These are phyloP conservation scores for Penicillium flavigenum DNA, from an alignment of 495 filamentous ascomycete species.

Conservation along the genomic window DNA sequence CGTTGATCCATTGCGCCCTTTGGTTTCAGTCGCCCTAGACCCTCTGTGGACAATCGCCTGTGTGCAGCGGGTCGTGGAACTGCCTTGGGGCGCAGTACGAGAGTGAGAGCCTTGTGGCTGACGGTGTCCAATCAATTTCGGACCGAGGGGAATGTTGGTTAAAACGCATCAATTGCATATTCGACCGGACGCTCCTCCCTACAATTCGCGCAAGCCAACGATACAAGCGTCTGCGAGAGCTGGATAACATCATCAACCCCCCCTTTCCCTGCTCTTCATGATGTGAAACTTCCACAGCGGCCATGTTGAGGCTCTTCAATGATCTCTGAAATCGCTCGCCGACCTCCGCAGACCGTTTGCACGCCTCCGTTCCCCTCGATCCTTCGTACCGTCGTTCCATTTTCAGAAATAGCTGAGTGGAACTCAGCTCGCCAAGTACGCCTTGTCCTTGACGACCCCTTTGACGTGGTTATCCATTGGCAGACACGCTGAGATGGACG, in stretches of 20 bases:
- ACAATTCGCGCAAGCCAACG: background rate
- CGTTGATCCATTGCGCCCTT: background rate
- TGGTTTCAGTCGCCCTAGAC: constrained; percentile 1
- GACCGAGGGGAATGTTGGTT: background rate
- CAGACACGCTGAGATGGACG: background rate
- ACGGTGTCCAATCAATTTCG: background rate
- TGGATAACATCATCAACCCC: background rate
- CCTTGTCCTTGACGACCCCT: constrained; percentile 1
- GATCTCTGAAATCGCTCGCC: background rate
- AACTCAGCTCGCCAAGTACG: background rate
- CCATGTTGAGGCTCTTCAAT: too few species aligned
- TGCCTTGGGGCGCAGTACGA: background rate
- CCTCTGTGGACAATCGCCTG: constrained; percentile 1
- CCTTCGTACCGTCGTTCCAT: background rate
- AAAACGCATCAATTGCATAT: background rate
- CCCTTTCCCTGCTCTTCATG: background rate
- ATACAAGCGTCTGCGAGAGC: background rate
- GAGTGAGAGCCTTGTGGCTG: constrained; percentile 1
- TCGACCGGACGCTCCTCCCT: background rate
- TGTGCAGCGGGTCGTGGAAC: background rate
- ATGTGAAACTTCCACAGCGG: too few species aligned
- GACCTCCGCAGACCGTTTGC: background rate
- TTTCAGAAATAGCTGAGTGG: background rate
- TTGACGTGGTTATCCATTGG: background rate
- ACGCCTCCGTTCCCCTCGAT: background rate